Evolutionary conservation across 1,284 basidiomycete genomes (phyloP), one percentile per base, ranked within the genome.

Genomic region (Trichosporon sp.): DNA sequence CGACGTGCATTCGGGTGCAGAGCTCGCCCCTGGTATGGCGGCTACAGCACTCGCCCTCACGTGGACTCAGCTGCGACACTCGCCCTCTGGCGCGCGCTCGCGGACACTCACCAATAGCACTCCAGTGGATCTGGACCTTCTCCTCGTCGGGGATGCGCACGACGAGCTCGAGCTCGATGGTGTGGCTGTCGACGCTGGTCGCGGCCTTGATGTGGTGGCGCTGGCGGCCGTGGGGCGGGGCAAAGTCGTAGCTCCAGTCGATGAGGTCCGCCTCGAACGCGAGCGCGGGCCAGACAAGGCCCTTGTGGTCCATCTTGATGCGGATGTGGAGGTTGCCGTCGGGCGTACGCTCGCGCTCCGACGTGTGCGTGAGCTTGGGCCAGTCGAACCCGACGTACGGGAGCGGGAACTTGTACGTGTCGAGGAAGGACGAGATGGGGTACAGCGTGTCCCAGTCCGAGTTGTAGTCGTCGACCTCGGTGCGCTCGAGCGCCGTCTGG

Each of bases 211-310:
- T 88, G 77, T 95, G 92, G 80, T 98, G 96, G 7, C 93, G 87
- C n/a, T 87, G 87, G 74, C 87, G 85, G 70, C 89, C 88, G 62
- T 87, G 81, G 0, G 93, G 92, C 0, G 92, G 91, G 68, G 88
- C 87, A 72, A 89, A 85, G 76, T 92, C 91, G 47, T 94, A 85
- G 34, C 87, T 90, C 96, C 96, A 98, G 67, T 87, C 84, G 18
- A 95, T 81, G 7, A 99, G 92, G 72, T 97, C 91, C 0, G 93
- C 95, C 67, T 95, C 91, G 76, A 99, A 98, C 0, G 93, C 92
- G 66, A 99, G 87, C 1, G 92, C 93, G 88, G 78, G 68, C 72
- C 66, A 78, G 12, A 80, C 78, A 12, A 82, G 68, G 11, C 90
- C 91, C 1, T 92, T 92, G 83, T 98, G 95, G 58, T 88, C 84